Conservation (phyloP, 179 eudicot genomes). For the Pouteria campechiana region DNA sequence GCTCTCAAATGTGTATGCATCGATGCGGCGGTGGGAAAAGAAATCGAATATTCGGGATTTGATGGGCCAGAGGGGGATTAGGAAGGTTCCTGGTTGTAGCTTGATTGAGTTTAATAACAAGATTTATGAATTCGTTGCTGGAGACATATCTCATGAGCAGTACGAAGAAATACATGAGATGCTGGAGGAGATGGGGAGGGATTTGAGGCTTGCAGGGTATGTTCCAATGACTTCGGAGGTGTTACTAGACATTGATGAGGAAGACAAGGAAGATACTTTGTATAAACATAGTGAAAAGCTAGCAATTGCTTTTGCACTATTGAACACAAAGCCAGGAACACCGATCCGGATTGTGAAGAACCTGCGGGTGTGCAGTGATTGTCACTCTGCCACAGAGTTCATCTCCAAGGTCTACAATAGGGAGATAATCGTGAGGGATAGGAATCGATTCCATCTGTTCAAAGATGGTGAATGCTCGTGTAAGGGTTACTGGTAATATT, state of each 20-base stretch:
- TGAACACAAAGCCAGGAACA: slow-evolving; percentile 32
- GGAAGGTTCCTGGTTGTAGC: slow-evolving; percentile 49
- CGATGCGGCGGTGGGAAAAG: slow-evolving; percentile 44
- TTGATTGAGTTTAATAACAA: slow-evolving; percentile 33
- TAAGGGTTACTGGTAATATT: slow-evolving; percentile 34
- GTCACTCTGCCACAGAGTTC: slow-evolving; percentile 33
- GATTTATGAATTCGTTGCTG: slow-evolving; percentile 32
- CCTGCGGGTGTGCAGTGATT: slow-evolving; percentile 37
- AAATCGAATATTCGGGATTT: slow-evolving; percentile 33
- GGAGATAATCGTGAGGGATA: slow-evolving; percentile 26
- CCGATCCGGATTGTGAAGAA: slow-evolving; percentile 33
- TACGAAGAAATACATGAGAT: slow-evolving; percentile 26
- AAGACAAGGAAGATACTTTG: slow-evolving; percentile 35
- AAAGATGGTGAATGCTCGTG: slow-evolving; percentile 32
- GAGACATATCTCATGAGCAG: slow-evolving; percentile 22
- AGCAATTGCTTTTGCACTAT: slow-evolving; percentile 41
- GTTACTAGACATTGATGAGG: slow-evolving; percentile 39
- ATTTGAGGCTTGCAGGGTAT: slow-evolving; percentile 31
- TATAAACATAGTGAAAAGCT: slow-evolving; percentile 38
- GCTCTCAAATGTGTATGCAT: slow-evolving; percentile 49
- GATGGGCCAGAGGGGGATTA: slow-evolving; percentile 44
- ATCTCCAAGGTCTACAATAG: slow-evolving; percentile 31
- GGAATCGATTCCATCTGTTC: slow-evolving; percentile 35
- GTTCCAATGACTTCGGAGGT: slow-evolving; percentile 31
- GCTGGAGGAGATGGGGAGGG: slow-evolving; percentile 35